phyloP scores from a whole-genome alignment of 78 protist species.

The Reticulomyxa filosa region DNA sequence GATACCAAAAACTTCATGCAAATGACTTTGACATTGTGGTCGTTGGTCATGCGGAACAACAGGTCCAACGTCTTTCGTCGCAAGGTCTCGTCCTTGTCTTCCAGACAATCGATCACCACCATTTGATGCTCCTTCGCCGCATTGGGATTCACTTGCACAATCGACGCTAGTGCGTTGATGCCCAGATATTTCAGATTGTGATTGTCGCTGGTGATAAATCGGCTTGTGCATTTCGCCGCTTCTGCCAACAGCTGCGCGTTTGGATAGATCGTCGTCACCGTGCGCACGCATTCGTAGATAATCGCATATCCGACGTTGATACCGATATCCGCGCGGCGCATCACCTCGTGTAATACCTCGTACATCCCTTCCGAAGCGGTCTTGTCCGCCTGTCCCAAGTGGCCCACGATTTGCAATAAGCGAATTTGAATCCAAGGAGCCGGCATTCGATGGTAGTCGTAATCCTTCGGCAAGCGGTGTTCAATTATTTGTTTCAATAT shows the following conservation, averaged over 20 bases:
- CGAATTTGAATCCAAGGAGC: constrained; percentile 86
- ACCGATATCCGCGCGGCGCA: constrained; percentile 45
- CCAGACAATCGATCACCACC: constrained; percentile 70
- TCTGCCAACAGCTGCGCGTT: constrained; percentile 29
- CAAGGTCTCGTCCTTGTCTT: constrained; percentile 27
- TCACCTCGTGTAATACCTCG: constrained; percentile 11
- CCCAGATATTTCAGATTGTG: constrained; percentile 71
- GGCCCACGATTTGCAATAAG: constrained; percentile 47
- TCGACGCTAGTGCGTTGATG: constrained; percentile 46
- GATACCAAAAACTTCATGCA: constrained; percentile 27
- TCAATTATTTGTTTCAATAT: constrained; percentile 74
- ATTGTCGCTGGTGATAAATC: constrained; percentile 36
- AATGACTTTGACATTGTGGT: constrained; percentile 41
- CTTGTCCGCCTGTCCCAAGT: constrained; percentile 36
- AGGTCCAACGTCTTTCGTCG: constrained; percentile 43
- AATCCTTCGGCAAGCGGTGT: constrained; percentile 41
- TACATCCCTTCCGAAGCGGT: neutral
- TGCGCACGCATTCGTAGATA: constrained; percentile 55
- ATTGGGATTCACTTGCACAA: constrained; percentile 31
- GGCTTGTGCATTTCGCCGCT: constrained; percentile 34
- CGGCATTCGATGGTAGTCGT: constrained; percentile 70
- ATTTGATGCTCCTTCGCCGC: constrained; percentile 51
- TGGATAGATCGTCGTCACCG: constrained; percentile 62
- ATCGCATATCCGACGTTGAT: constrained; percentile 59
- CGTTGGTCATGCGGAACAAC: constrained; percentile 63